Percentiles rank a stretch among this genome's conserved stretches.
Conservation (phyloP, 495 filamentous ascomycete species). For the Melanomma pulvis-pyrius region DNA sequence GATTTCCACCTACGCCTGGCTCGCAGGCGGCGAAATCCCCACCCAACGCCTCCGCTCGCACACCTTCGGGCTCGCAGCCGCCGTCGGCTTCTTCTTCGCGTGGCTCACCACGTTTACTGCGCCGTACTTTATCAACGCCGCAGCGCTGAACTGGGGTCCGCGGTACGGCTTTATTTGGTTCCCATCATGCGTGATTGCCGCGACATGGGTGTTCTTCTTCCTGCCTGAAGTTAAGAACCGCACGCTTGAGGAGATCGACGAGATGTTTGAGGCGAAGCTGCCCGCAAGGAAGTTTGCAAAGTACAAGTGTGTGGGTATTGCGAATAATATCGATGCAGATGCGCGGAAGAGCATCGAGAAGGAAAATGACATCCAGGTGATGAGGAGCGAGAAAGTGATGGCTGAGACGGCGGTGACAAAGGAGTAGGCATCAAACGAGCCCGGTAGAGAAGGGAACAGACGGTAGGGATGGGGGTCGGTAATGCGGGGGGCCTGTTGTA, state of each 20-base stretch:
- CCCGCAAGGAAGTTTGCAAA: slow-evolving; percentile 53
- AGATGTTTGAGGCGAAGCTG: slow-evolving; percentile 56
- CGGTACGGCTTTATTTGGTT: slow-evolving; percentile 61
- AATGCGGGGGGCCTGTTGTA: too few relatives aligned
- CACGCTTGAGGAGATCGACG: slow-evolving; percentile 58
- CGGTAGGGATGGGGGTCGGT: too few relatives aligned
- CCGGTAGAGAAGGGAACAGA: background rate
- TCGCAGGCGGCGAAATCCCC: slow-evolving; percentile 63
- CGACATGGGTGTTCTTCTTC: slow-evolving; percentile 52
- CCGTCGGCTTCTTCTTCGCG: slow-evolving; percentile 57
- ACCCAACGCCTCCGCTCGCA: slow-evolving; percentile 59
- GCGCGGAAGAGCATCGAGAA: slow-evolving; percentile 19
- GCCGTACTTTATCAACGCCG: slow-evolving; percentile 65
- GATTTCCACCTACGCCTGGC: slow-evolving; percentile 62
- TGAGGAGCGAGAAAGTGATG: slow-evolving; percentile 27
- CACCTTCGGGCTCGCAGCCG: slow-evolving; percentile 60
- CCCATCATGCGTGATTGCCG: slow-evolving; percentile 48
- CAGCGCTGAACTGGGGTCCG: slow-evolving; percentile 58
- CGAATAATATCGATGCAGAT: slow-evolving; percentile 6
- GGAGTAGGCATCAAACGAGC: too few relatives aligned
- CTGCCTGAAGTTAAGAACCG: slow-evolving; percentile 59
- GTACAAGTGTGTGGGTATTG: slow-evolving; percentile 48
- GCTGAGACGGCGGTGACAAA: slow-evolving; percentile 18
- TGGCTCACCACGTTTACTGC: slow-evolving; percentile 64
- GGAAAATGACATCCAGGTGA: slow-evolving; percentile 25